A percentile compares a stretch with the other conserved stretches of the same genome.
phyloP scores from a whole-genome alignment of 1,284 basidiomycete genomes.

The Sanghuangporus sanghuang region DNA sequence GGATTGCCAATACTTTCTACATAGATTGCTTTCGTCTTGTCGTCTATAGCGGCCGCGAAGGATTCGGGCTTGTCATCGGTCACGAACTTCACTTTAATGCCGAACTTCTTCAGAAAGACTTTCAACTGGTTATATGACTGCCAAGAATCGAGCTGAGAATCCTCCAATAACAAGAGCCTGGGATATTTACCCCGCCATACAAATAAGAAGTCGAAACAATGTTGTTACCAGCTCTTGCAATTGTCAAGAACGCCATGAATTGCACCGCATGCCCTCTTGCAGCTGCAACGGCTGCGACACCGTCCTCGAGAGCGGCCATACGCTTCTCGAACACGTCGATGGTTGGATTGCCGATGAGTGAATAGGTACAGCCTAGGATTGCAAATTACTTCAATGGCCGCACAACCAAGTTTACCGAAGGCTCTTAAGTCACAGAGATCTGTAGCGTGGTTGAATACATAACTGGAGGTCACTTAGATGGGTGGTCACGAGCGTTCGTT shows the following conservation, averaged over 20 bases:
- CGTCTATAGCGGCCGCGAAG: conserved; percentile 72
- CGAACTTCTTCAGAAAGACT: conserved; percentile 76
- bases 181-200: conserved; percentile 58
- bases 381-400: too few species aligned
- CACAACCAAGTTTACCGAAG: neutral
- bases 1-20: conserved; percentile 87
- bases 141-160: neutral
- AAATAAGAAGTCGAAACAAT: conserved; percentile 71
- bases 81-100: conserved; percentile 78
- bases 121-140: conserved; percentile 89
- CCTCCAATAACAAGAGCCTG: neutral
- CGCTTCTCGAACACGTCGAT: conserved; percentile 85
- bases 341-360: conserved; percentile 81
- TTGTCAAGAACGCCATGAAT: conserved; percentile 67
- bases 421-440: conserved; percentile 73
- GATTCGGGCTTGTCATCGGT: conserved; percentile 53
- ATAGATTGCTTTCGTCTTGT: conserved; percentile 73
- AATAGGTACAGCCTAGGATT: conserved; percentile 66
- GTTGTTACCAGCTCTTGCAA: conserved; percentile 74
- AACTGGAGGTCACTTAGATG: conserved; percentile 76
- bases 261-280: conserved; percentile 81
- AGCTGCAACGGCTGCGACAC: conserved; percentile 74
- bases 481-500: conserved; percentile 77
- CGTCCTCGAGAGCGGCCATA: conserved; percentile 80
- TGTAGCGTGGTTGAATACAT: conserved; percentile 82